These are phyloP conservation scores for Colletotrichum incanum DNA, from an alignment of 2,329 filamentous ascomycete genomes.

Conservation along the genomic window DNA sequence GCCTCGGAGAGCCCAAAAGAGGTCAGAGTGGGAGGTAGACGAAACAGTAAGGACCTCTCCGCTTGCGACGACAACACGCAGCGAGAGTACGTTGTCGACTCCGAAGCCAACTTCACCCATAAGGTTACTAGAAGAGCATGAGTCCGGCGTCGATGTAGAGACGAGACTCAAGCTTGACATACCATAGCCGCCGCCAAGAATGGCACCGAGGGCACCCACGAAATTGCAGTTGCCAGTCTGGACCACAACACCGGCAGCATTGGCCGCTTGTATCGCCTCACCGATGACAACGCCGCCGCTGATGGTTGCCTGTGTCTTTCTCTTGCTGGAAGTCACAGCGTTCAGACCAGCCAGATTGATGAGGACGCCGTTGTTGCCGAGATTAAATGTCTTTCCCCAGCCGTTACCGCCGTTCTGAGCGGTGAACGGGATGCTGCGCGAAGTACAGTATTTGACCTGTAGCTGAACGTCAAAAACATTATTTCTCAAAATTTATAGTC, in stretches of 20 bases:
- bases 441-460: slow-evolving; percentile 36
- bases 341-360: slow-evolving; percentile 47
- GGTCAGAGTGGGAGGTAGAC: slow-evolving; percentile 51
- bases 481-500: no score
- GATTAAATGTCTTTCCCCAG: slow-evolving; percentile 40
- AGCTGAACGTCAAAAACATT: neutral
- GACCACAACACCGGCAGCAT: slow-evolving; percentile 34
- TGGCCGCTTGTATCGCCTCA: slow-evolving; percentile 30
- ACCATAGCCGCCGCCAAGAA: slow-evolving; percentile 44
- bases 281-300: slow-evolving; percentile 42
- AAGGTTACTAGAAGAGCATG: slow-evolving; percentile 19
- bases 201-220: slow-evolving; percentile 46
- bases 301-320: slow-evolving; percentile 43
- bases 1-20: slow-evolving; percentile 66
- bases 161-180: neutral
- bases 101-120: slow-evolving; percentile 43
- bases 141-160: neutral
- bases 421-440: slow-evolving; percentile 26
- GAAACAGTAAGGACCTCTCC: slow-evolving; percentile 47
- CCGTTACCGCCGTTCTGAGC: slow-evolving; percentile 45
- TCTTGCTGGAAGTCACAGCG: slow-evolving; percentile 40
- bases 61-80: slow-evolving; percentile 49
- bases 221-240: slow-evolving; percentile 49
- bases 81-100: slow-evolving; percentile 54
- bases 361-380: slow-evolving; percentile 44